phyloP scores from a whole-genome alignment of 2,329 filamentous ascomycete genomes.

The Botryotinia calthae region DNA sequence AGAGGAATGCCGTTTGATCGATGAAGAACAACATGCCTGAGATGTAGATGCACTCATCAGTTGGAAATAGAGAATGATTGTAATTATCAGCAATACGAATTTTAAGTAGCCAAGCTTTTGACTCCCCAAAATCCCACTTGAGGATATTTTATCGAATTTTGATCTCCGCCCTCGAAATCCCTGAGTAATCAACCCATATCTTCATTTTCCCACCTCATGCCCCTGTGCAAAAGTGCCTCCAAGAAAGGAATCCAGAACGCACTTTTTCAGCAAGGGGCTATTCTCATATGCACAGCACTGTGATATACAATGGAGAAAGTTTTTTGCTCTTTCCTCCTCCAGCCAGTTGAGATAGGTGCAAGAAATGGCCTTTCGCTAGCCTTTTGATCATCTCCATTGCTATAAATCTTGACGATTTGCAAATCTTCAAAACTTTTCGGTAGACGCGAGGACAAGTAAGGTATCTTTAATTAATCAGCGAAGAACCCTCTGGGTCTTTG shows the following conservation, averaged over 20 bases:
- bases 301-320: no score
- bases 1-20: background rate
- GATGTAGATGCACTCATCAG: background rate
- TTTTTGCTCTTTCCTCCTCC: background rate
- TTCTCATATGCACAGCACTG: background rate
- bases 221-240: background rate
- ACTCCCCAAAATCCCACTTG: background rate
- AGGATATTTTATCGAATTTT: background rate
- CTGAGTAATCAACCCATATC: background rate
- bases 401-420: background rate
- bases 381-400: background rate
- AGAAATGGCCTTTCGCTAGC: background rate
- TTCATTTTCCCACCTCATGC: background rate
- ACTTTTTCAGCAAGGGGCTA: background rate
- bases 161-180: background rate
- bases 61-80: background rate
- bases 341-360: background rate
- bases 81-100: background rate
- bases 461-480: background rate
- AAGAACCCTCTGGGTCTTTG: background rate
- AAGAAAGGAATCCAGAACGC: background rate
- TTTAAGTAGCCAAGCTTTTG: background rate
- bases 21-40: background rate
- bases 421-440: background rate
- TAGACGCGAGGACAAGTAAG: background rate